Evolutionary conservation across 495 filamentous ascomycete species (phyloP), one percentile per base, ranked within the genome.

Genomic region (Penicillium lividum): DNA sequence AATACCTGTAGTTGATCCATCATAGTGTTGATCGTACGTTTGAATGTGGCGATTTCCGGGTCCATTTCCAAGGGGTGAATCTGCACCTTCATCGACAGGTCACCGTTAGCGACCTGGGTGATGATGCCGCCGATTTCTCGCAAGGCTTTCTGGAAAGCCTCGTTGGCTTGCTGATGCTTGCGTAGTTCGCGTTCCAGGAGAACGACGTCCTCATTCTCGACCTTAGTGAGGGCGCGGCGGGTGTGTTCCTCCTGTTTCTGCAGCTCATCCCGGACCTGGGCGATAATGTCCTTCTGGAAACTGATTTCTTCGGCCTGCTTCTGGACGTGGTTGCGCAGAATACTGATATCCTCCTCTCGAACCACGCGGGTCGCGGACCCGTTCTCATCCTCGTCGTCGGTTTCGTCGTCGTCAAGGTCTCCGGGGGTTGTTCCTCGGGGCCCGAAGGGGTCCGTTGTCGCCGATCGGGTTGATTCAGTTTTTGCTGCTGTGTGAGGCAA

Each of bases 21-120:
- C 94, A 99, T 99, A 53, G 88, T 96, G 68, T 99, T 99, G 77
- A 81, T 87, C 15, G 93, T 97, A 55, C 90, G 87, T 79, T 99
- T 99, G 83, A 99, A 99, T 5, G 89, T 93, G n/a, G 90, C 91
- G 66, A 99, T 99, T 80, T 99, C 95, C 1, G 94, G 93, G 81
- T 99, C 94, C 90, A 97, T 94, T 74, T 99, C 94, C 64, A 92
- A 84, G 7, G 90, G 89, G 70, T 98, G 93, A 64, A 99, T 94
- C 47, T 93, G 86, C 52, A 98, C 95, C 76, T 98, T 98, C 83
- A 96, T 97, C 70, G 91, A 96, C 52, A 99, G 80, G 69, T 99
- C 94, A 75, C 94, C 94, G 60, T 92, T 90, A 51, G 94, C 94
- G 44, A 97, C 94, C 57, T 91, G 91, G 5, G 92, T 96, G 66